Base-by-base conservation (phyloP, 1,139 yeast species). In the Taphrina populina region DNA sequence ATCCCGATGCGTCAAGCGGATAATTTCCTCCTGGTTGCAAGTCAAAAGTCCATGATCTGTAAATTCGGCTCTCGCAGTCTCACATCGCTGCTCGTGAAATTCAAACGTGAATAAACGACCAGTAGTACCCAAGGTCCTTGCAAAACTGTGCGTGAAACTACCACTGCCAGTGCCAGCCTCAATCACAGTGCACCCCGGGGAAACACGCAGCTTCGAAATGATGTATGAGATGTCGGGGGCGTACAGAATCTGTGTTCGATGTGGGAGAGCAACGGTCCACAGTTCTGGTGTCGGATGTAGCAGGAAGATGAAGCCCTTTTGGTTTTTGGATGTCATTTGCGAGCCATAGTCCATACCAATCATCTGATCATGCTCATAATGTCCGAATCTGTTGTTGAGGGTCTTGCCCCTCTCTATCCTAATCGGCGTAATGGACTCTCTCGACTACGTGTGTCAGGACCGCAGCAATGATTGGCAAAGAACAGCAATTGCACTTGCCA, bases 151-250 rank as follows among this genome's bases (percentile, higher is more conserved):
- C 3, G 96, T 85, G 66, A 94, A 87, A 1, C 96, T 88, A 0
- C 95, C 99, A 4, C 95, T 86, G 0, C 98, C 99, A 0, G 99
- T 94, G 35, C 99, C 99, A 0, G 97, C 96, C 70, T 94, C 99
- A 53, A 94, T 83, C 11, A 92, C 94, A 62, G 81, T 73, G 1
- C 88, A 78, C 0, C 94, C 94, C 19, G 86, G 80, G 10, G 79
- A 73, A 52, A 94, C 83, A 46, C 80, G 78, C 62, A 92, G 72
- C 64, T 96, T 73, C 68, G 90, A 95, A 62, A 85, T 78, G 58
- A 94, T 88, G 66, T 88, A 92, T 26, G 95, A 81, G 1, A 96
- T 85, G 67, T 94, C 99, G 6, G 95, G 95, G 0, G 96, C 86
- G 68, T 94, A 94, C 0, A 94, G 97, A 63, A 94, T 92, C 72